phyloP scores from a whole-genome alignment of 2,329 filamentous ascomycete species.

The Ophiosphaerella narmari region DNA sequence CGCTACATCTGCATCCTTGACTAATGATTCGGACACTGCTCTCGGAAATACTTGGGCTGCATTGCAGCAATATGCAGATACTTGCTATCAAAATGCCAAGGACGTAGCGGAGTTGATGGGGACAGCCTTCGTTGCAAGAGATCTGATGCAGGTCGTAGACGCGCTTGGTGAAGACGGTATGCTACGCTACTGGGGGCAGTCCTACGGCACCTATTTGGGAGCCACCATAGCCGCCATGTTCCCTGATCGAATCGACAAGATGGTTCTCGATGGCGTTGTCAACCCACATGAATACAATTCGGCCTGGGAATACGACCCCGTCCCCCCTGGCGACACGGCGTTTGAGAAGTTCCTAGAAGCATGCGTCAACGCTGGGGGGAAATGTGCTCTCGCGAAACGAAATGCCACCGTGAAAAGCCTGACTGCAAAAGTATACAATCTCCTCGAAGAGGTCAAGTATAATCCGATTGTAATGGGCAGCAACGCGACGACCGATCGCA shows the following conservation, averaged over 20 bases:
- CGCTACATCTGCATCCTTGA: not conserved
- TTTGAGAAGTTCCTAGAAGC: not conserved
- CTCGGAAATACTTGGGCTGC: not conserved
- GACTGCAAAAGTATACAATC: not conserved
- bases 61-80: not conserved
- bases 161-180: not conserved
- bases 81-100: not conserved
- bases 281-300: slow-evolving; percentile 23
- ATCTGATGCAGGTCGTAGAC: not conserved
- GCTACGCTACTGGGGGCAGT: not conserved
- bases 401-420: not conserved
- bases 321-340: not conserved
- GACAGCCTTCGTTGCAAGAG: not conserved
- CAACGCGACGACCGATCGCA: slow-evolving; percentile 1
- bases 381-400: not conserved
- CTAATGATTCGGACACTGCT: not conserved
- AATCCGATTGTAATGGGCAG: slow-evolving; percentile 2
- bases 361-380: not conserved
- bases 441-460: not conserved
- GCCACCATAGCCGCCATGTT: slow-evolving; percentile 2
- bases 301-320: not conserved
- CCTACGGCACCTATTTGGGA: not conserved
- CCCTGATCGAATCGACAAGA: slow-evolving; percentile 20
- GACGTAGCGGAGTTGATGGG: not conserved
- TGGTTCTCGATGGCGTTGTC: slow-evolving; percentile 49